phyloP scores from a whole-genome alignment of 139 green algal genomes.

The Bryopsis sp. region DNA sequence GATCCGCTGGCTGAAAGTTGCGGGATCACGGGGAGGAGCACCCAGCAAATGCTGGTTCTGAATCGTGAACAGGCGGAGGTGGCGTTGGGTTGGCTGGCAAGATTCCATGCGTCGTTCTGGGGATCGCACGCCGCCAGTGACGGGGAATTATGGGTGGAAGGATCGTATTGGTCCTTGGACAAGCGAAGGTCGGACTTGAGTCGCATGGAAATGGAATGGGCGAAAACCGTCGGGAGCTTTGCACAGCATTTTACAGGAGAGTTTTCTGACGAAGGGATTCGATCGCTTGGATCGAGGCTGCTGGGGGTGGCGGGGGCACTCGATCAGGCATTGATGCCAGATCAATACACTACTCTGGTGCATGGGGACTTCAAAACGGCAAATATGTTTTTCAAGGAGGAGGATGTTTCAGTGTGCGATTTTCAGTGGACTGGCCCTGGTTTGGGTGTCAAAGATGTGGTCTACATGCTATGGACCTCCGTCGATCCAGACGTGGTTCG shows the following conservation, averaged over 20 bases:
- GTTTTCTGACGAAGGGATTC: not conserved
- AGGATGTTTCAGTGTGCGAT: slow-evolving; percentile 21
- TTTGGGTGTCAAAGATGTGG: slow-evolving; percentile 40
- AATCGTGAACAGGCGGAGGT: not conserved
- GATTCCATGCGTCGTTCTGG: not conserved
- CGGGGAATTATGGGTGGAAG: not conserved
- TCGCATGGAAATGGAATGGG: not conserved
- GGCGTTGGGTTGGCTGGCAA: slow-evolving; percentile 7
- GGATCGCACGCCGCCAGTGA: not conserved
- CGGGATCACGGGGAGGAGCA: not conserved
- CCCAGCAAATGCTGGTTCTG: not conserved
- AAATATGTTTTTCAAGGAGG: slow-evolving; percentile 39
- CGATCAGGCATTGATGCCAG: not conserved
- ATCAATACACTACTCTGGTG: slow-evolving; percentile 15
- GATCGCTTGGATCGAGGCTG: not conserved
- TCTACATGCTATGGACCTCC: slow-evolving; percentile 42
- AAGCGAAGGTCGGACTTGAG: not conserved
- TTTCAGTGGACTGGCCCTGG: slow-evolving; percentile 47
- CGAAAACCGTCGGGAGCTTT: not conserved
- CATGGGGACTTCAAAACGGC: slow-evolving; percentile 43
- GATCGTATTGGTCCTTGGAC: slow-evolving; percentile 13
- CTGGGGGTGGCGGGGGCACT: not conserved
- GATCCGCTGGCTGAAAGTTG: not conserved
- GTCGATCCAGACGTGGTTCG: slow-evolving; percentile 27
- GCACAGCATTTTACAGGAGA: not conserved